Evolutionary conservation across 1,284 basidiomycete genomes (phyloP), one percentile per base, ranked within the genome.

Genomic region (Trametes hirsuta): DNA sequence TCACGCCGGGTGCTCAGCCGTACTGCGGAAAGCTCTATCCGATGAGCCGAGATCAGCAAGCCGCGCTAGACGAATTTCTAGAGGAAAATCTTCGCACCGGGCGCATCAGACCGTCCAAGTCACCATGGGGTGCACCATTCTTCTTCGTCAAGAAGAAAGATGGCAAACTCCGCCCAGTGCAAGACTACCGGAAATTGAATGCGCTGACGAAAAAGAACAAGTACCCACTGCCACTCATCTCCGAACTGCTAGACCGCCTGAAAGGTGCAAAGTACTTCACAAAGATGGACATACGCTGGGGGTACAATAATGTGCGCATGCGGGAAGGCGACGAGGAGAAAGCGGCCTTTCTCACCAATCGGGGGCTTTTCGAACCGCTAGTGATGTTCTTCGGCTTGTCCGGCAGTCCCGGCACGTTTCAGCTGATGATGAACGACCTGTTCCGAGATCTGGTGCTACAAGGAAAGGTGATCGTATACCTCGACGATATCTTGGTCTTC

Each of bases 121-220:
- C 68, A 2, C 65, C 68, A 1, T 64, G 66, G 30, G 72, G 55
- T 0, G 60, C 75, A 0, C 73, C 76, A 0, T 66, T 77, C 45
- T 68, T 79, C 12, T 79, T 78, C 55, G 71, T 77, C 24, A 71
- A 71, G 51, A 80, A 80, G 67, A 77, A 78, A 63, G 76, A 78
- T 55, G 73, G 74, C 6, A 47, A 59, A 0, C 61, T 76, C 0
- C 63, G 74, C 0, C 60, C 67, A 69, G 8, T 61, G 4, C 55
- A 63, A 47, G 75, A 80, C 50, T 79, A 67, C 41, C 58, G 61
- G 10, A 25, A 48, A 21, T 53, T 67, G 11, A 65, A 67, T 39
- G 55, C 50, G 1, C 63, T 72, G 18, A 79, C 73, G 0, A 58
- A 71, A 9, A 77, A 77, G 61, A 72, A 76, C 58, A 58, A 61